These are phyloP conservation scores for Aspergillus amoenus DNA, from an alignment of 2,329 filamentous ascomycete genomes.

Conservation along the genomic window DNA sequence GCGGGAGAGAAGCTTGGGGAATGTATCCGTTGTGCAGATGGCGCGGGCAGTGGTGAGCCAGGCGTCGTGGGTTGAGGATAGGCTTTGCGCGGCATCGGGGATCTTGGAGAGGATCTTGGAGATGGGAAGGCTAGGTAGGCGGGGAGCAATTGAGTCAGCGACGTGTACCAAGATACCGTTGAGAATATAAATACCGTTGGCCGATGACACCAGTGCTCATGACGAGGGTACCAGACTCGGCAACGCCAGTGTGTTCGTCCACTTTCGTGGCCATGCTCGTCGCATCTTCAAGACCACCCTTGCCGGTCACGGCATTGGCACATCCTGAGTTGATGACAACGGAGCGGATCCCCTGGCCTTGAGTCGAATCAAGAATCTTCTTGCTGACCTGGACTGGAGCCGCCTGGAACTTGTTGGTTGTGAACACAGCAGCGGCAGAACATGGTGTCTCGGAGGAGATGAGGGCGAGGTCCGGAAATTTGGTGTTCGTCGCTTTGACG, in stretches of 20 bases:
- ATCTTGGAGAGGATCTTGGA: constrained; percentile 84
- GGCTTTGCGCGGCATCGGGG: constrained; percentile 68
- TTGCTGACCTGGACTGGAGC: constrained; percentile 87
- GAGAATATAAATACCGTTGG: constrained; percentile 61
- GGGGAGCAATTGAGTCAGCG: neutral
- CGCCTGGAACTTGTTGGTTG: constrained; percentile 96
- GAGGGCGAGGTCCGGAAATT: constrained; percentile 85
- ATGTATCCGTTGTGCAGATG: constrained; percentile 98
- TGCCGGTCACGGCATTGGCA: constrained; percentile 94
- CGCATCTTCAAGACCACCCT: constrained; percentile 85
- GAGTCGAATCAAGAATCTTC: constrained; percentile 65
- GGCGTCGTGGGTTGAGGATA: constrained; percentile 75
- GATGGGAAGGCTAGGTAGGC: constrained; percentile 69
- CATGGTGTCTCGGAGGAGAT: constrained; percentile 84
- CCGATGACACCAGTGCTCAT: constrained; percentile 99
- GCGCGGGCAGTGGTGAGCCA: constrained; percentile 86
- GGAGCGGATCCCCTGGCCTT: constrained; percentile 70
- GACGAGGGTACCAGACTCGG: constrained; percentile 70
- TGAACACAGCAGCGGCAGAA: constrained; percentile 88
- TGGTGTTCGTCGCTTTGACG: constrained; percentile 89
- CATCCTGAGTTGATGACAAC: constrained; percentile 95
- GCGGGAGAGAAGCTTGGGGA: constrained; percentile 88
- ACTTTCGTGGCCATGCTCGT: constrained; percentile 76
- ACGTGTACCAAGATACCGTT: neutral
- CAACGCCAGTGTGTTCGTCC: constrained; percentile 62